Evolutionary conservation across 2,329 filamentous ascomycete species (phyloP), one percentile per base, ranked within the genome.

Genomic region (Monilinia aucupariae): DNA sequence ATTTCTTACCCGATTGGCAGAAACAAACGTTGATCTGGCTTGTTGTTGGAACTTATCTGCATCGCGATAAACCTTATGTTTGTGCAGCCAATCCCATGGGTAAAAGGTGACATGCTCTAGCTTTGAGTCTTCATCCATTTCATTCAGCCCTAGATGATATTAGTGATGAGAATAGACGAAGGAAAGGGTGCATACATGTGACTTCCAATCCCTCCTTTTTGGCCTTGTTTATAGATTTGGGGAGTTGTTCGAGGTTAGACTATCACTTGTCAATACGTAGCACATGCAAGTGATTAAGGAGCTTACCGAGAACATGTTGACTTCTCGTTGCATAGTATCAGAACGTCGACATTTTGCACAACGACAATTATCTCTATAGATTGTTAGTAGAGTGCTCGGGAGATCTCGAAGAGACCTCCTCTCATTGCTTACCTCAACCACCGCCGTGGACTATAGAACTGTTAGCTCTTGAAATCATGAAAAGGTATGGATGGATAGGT

Each of bases 71-170:
- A 55, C 30, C 76, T 70, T 52, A 49, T 63, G 70, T 85, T 80
- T 59, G 75, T 75, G 62, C 78, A 90, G 78, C 78, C 89, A 90
- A 3, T 80, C 75, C 80, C 82, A 87, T 0, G 79, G 73, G 72
- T 92, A 96, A 30, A 79, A 75, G 75, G 89, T 92, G 51, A 79
- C 72, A 74, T 96, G 92, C 1, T 79, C 80, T 72, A 89, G 87
- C 64, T 80, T 79, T 5, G 12, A 13, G 4, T 20, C 54, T 25
- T 37, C 20, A 12, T 32, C 54, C 12, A 6, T 5, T 4, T 17
- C 30, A 59, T 59, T 45, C 62, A 81, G 81, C 87, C 88, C 88
- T 90, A 50, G 20, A 30, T 49, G 39, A 62, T 41, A 69, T 70
- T 56, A 68, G 64, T 41, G 34, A 49, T 50, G 41, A 62, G 3